Conservation (phyloP, 202 grass and related monocot genomes). For the Panicum virgatum region DNA sequence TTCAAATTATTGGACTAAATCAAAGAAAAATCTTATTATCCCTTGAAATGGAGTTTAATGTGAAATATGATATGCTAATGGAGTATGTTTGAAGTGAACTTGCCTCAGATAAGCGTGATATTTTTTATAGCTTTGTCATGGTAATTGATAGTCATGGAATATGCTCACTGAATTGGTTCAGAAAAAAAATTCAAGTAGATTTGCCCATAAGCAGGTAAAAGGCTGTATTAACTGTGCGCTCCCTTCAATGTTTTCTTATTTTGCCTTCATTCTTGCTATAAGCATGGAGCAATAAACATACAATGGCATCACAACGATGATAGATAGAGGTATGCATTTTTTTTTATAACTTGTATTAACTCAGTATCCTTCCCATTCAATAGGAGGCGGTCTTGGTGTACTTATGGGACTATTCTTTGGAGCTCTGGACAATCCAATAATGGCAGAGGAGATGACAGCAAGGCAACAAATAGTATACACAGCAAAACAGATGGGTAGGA, state of each 20-base stretch:
- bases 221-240: background rate
- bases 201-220: background rate
- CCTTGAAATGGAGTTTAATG: constrained; percentile 1
- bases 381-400: constrained; percentile 90
- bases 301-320: background rate
- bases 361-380: constrained; percentile 29
- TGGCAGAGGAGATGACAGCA: constrained; percentile 68
- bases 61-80: background rate
- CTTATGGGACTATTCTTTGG: constrained; percentile 90
- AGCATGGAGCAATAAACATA: background rate
- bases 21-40: background rate
- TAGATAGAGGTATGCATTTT: background rate
- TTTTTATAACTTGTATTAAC: background rate
- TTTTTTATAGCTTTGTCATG: background rate
- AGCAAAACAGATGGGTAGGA: constrained; percentile 94
- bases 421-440: constrained; percentile 89
- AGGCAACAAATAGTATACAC: constrained; percentile 84
- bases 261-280: background rate
- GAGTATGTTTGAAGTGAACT: constrained; percentile 16
- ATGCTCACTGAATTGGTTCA: background rate
- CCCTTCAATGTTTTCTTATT: background rate
- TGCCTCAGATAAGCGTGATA: background rate
- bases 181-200: constrained; percentile 5
- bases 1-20: background rate
- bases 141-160: constrained; percentile 12